Conservation (phyloP, 176 grass and related monocot species). For the Zea luxurians region DNA sequence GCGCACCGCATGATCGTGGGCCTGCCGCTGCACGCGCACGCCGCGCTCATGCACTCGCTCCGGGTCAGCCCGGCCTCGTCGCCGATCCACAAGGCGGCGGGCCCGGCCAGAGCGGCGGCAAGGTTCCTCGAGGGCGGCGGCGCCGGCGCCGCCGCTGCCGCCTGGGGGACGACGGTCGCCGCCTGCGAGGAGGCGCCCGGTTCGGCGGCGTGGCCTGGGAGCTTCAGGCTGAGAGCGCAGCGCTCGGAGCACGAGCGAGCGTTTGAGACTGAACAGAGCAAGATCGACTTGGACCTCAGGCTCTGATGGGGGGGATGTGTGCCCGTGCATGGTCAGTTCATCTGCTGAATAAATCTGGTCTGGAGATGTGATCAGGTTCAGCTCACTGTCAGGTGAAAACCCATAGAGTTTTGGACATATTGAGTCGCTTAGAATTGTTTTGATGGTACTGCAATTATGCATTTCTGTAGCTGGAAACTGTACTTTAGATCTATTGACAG, state of each 20-base stretch:
- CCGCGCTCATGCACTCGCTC: conserved; percentile 58
- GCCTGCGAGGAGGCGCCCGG: conserved; percentile 43
- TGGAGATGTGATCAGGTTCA: conserved; percentile 35
- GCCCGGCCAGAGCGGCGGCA: conserved; percentile 27
- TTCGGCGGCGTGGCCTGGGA: conserved; percentile 61
- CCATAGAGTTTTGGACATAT: conserved; percentile 35
- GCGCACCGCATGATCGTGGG: conserved; percentile 62
- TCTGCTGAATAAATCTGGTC: conserved; percentile 52
- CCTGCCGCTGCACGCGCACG: conserved; percentile 66
- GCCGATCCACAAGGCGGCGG: not conserved
- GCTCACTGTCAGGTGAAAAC: conserved; percentile 28
- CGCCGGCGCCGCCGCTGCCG: not conserved
- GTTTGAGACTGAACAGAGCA: conserved; percentile 43
- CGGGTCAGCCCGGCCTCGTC: conserved; percentile 46
- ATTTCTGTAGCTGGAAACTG: conserved; percentile 33
- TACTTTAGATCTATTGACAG: conserved; percentile 17
- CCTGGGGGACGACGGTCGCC: conserved; percentile 38
- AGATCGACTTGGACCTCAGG: conserved; percentile 79
- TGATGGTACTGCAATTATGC: conserved; percentile 16
- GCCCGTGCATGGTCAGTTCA: not conserved
- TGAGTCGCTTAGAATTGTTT: conserved; percentile 31
- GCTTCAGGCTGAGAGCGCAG: conserved; percentile 54
- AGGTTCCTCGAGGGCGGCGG: conserved; percentile 47
- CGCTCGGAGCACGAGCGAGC: conserved; percentile 45
- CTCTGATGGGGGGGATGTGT: conserved; percentile 44